Percentiles rank a stretch among this genome's conserved stretches.
Conservation (phyloP, 371 early-diverging fungal genomes). For the Sporodiniella umbellata region DNA sequence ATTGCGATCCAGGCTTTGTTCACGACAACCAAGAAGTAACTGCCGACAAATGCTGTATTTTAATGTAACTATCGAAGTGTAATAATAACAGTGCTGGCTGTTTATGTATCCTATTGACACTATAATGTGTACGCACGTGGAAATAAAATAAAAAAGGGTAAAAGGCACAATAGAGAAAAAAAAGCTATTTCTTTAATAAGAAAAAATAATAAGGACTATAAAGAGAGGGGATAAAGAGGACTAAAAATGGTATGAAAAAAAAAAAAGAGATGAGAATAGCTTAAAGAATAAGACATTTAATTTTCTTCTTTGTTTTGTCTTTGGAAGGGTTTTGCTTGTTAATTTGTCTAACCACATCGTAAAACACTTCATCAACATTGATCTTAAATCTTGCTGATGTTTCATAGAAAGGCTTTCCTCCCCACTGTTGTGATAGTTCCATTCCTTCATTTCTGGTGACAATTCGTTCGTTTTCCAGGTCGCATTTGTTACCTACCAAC, state of each 20-base stretch:
- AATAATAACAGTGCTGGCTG: background rate
- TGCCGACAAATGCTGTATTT: slow-evolving; percentile 27
- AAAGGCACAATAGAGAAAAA: background rate
- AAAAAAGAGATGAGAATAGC: background rate
- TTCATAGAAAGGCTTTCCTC: slow-evolving; percentile 73
- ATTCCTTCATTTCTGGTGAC: slow-evolving; percentile 68
- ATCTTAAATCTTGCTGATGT: slow-evolving; percentile 82
- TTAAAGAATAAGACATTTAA: slow-evolving; percentile 41
- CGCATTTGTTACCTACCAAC: slow-evolving; percentile 85
- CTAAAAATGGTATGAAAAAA: background rate
- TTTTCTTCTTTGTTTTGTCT: slow-evolving; percentile 35
- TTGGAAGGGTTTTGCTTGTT: slow-evolving; percentile 45
- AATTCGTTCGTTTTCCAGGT: slow-evolving; percentile 75
- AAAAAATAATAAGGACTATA: background rate
- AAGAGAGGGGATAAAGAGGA: background rate
- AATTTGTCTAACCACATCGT: slow-evolving; percentile 60
- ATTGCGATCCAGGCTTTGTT: slow-evolving; percentile 10
- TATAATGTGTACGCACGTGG: background rate
- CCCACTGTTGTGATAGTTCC: slow-evolving; percentile 68
- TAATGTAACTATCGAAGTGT: slow-evolving; percentile 17
- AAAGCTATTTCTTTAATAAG: slow-evolving; percentile 1
- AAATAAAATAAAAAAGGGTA: background rate
- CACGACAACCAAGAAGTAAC: slow-evolving; percentile 26
- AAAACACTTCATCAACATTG: slow-evolving; percentile 79
- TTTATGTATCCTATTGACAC: background rate